Percentiles rank a stretch among this genome's conserved stretches.
Conservation (phyloP, 2,329 filamentous ascomycete genomes). For the Penicillium sp. region DNA sequence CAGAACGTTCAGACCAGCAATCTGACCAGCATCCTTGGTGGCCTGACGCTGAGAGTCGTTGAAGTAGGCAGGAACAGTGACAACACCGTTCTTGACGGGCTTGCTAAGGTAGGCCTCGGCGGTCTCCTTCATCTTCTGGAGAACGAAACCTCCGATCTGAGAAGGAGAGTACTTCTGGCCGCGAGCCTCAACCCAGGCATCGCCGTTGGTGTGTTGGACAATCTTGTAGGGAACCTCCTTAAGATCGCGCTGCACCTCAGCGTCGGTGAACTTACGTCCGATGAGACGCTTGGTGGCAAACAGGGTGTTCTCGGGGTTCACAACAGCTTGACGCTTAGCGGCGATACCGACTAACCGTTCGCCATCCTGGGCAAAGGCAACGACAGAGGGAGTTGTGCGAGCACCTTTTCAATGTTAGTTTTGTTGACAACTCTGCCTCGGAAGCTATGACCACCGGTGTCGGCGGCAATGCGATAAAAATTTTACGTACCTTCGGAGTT, state of each 20-base stretch:
- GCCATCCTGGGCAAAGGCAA: constrained; percentile 91
- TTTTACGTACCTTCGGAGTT: constrained; percentile 77
- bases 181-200: constrained; percentile 91
- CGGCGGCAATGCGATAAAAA: neutral
- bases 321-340: constrained; percentile 95
- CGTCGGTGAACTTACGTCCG: constrained; percentile 91
- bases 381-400: constrained; percentile 87
- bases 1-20: constrained; percentile 91
- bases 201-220: constrained; percentile 91
- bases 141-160: constrained; percentile 94
- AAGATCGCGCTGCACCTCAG: constrained; percentile 92
- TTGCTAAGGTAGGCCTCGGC: constrained; percentile 90
- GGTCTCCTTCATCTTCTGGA: constrained; percentile 99
- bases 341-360: constrained; percentile 96
- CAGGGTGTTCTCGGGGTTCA: constrained; percentile 97
- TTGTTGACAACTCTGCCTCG: constrained; percentile 1
- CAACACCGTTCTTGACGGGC: constrained; percentile 89
- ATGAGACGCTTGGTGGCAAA: constrained; percentile 99
- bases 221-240: constrained; percentile 99
- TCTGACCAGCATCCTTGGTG: constrained; percentile 97
- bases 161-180: constrained; percentile 96
- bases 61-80: constrained; percentile 97
- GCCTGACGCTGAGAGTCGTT: constrained; percentile 97
- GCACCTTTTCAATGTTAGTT: constrained; percentile 56
- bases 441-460: constrained; percentile 8